phyloP scores from a whole-genome alignment of 2,329 filamentous ascomycete genomes.

The Cladobotryum mycophilum region DNA sequence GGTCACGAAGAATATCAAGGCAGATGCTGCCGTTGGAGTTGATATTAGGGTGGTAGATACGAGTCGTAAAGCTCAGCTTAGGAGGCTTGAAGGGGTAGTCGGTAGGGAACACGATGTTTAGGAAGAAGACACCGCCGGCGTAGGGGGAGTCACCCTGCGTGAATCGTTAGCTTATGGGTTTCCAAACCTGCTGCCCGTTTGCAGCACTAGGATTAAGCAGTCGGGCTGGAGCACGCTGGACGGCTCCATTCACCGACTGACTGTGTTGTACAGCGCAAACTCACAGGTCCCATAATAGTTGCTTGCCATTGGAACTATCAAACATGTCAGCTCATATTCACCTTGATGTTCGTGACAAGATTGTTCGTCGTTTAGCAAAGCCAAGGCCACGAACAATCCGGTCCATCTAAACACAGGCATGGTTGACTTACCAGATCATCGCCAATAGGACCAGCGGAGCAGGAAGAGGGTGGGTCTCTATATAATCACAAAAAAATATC shows the following conservation, averaged over 20 bases:
- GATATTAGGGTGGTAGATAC: conserved; percentile 99
- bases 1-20: conserved; percentile 94
- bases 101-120: conserved; percentile 97
- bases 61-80: conserved; percentile 99
- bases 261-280: conserved; percentile 27
- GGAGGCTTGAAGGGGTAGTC: conserved; percentile 99
- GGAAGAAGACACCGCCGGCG: conserved; percentile 97
- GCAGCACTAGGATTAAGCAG: background rate
- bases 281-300: conserved; percentile 98
- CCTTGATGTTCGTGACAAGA: background rate
- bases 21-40: conserved; percentile 99
- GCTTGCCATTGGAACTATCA: conserved; percentile 98
- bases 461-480: conserved; percentile 97
- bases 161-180: conserved; percentile 23
- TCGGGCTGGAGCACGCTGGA: background rate
- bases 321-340: conserved; percentile 19
- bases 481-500: conserved; percentile 17
- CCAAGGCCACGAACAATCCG: no score
- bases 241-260: background rate
- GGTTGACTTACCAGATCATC: conserved; percentile 81
- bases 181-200: background rate
- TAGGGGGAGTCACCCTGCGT: conserved; percentile 90
- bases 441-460: conserved; percentile 92
- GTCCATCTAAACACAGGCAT: background rate
- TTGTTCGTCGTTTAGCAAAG: no score